Evolutionary conservation across 768 basidiomycete species (phyloP).

Genomic region (Suillus bovinus): DNA sequence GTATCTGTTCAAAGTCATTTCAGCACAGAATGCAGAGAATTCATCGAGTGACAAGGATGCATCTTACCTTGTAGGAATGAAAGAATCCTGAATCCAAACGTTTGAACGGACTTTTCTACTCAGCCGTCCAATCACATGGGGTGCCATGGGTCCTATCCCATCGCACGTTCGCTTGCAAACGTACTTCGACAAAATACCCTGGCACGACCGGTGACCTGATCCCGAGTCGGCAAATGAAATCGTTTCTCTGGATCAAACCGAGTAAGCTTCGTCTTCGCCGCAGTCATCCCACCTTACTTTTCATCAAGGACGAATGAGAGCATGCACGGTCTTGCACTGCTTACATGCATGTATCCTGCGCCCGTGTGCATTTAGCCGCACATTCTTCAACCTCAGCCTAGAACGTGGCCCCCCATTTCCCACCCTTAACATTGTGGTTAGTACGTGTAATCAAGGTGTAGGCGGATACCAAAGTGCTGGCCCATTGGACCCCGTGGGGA

Average conservation of each 20-base stretch:
- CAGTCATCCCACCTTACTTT: slow-evolving; percentile 1
- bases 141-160: slow-evolving; percentile 36
- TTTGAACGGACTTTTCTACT: slow-evolving; percentile 29
- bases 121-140: slow-evolving; percentile 21
- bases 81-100: slow-evolving; percentile 5
- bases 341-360: slow-evolving; percentile 15
- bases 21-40: neutral
- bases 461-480: neutral
- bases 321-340: slow-evolving; percentile 21
- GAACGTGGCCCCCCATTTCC: slow-evolving; percentile 22
- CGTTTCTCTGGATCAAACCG: neutral
- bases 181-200: slow-evolving; percentile 13
- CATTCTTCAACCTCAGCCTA: neutral
- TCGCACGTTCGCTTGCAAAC: slow-evolving; percentile 35
- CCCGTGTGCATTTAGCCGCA: slow-evolving; percentile 4
- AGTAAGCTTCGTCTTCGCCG: neutral
- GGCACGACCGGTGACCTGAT: neutral
- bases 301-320: slow-evolving; percentile 25
- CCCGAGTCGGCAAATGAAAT: neutral
- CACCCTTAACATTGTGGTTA: neutral
- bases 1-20: neutral
- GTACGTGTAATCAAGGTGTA: neutral
- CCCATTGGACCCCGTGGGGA: neutral
- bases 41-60: slow-evolving; percentile 15
- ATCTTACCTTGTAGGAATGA: slow-evolving; percentile 15